phyloP scores from a whole-genome alignment of 164 flowering plant species.

The Nymphaea colorata region DNA sequence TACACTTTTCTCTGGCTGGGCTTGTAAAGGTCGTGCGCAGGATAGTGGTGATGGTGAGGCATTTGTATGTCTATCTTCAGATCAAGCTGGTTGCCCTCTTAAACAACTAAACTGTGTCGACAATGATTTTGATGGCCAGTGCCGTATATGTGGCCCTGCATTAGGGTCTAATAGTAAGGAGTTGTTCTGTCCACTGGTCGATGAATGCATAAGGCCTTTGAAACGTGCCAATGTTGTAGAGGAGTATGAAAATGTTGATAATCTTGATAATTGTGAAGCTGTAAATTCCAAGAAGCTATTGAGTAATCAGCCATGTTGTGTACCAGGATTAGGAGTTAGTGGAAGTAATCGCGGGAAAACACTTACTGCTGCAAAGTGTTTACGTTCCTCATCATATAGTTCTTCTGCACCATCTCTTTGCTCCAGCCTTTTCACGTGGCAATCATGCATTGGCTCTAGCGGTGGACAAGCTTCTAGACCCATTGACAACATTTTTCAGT shows the following conservation, averaged over 20 bases:
- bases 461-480: slow-evolving; percentile 44
- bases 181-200: slow-evolving; percentile 7
- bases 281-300: slow-evolving; percentile 17
- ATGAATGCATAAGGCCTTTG: slow-evolving; percentile 27
- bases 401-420: slow-evolving; percentile 65
- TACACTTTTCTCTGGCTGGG: slow-evolving; percentile 94
- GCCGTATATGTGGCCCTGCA: slow-evolving; percentile 25
- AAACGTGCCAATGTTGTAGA: slow-evolving; percentile 31
- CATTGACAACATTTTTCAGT: slow-evolving; percentile 80
- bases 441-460: slow-evolving; percentile 41
- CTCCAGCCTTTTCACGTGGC: slow-evolving; percentile 88
- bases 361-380: slow-evolving; percentile 51
- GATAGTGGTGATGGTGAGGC: slow-evolving; percentile 13
- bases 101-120: slow-evolving; percentile 18
- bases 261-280: slow-evolving; percentile 7
- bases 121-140: slow-evolving; percentile 13
- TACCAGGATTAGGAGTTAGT: slow-evolving; percentile 78
- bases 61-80: slow-evolving; percentile 45
- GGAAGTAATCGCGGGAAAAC: slow-evolving; percentile 41
- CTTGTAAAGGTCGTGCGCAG: slow-evolving; percentile 64
- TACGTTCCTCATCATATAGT: slow-evolving; percentile 54
- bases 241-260: slow-evolving; percentile 11
- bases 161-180: slow-evolving; percentile 12
- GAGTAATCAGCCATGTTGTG: slow-evolving; percentile 54
- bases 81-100: slow-evolving; percentile 48